Evolutionary conservation across 305 asterid species (phyloP).

Genomic region (Andrographis paniculata): DNA sequence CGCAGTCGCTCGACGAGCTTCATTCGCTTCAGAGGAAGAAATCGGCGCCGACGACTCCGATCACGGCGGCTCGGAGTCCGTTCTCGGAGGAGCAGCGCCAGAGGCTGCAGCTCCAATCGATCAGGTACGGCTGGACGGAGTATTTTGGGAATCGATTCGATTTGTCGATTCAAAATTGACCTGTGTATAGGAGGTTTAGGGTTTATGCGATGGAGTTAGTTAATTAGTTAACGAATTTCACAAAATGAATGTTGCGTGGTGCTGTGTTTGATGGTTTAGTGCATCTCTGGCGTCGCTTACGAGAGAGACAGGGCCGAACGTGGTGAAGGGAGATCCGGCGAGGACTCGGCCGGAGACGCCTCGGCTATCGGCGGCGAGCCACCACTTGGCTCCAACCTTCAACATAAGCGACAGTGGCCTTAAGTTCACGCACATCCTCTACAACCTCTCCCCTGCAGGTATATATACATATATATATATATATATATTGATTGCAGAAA

Average conservation of each 20-base stretch:
- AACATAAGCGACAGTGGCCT: slow-evolving; percentile 65
- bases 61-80: slow-evolving; percentile 34
- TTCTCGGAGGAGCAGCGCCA: slow-evolving; percentile 64
- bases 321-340: slow-evolving; percentile 85
- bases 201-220: too few species aligned
- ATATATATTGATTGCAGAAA: too few species aligned
- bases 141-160: too few species aligned
- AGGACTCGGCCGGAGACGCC: slow-evolving; percentile 51
- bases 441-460: slow-evolving; percentile 92
- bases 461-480: too few species aligned
- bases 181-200: too few species aligned
- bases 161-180: too few species aligned
- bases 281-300: slow-evolving; percentile 90
- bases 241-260: not conserved
- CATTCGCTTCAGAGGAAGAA: slow-evolving; percentile 89
- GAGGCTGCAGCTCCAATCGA: slow-evolving; percentile 82
- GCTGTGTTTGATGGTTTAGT: slow-evolving; percentile 21
- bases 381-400: slow-evolving; percentile 35
- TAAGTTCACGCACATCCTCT: slow-evolving; percentile 88
- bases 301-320: slow-evolving; percentile 83
- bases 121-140: slow-evolving; percentile 34
- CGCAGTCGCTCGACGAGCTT: slow-evolving; percentile 69
- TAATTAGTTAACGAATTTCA: not conserved
- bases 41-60: slow-evolving; percentile 77
- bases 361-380: slow-evolving; percentile 32